Base-by-base conservation (phyloP, 2,329 filamentous ascomycete species). In the Botryosphaeria dothidea region DNA sequence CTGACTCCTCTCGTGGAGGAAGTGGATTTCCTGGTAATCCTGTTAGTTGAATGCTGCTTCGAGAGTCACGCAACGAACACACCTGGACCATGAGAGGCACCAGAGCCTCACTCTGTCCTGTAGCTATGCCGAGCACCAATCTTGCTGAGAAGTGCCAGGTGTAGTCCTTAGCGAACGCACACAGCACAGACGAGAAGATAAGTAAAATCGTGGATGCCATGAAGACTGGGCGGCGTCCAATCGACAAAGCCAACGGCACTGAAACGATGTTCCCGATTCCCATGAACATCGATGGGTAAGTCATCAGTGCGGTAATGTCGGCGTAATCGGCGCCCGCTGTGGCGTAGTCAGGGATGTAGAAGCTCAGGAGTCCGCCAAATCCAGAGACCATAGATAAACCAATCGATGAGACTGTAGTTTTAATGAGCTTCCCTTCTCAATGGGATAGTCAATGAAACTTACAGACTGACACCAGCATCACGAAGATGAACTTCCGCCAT, bases 1-100 rank as follows among this genome's bases (percentile, higher is more conserved):
- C 6, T 71, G 79, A 45, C 77, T 78, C 4, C 80, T 71, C 68
- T 82, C 80, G 69, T 82, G 80, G 0, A 82, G 68, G 65, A 82
- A 83, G 67, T 80, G 80, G 11, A 81, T 62, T n/a, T 62, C 58
- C 58, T 62, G 21, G 21, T 25, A 5, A 8, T 73, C 62, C 80
- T 77, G 68, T 80, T 71, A 23, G 69, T 9, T n/a, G n/a, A 45
- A 3, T 4, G 9, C 4, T 8, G 11, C 2, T 29, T 3, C 11
- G n/a, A 11, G 11, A 41, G 17, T 25, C 2, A n/a, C 7, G n/a
- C 2, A 15, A 17, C 0, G 15, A 67, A 34, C 66, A 65, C 56
- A 69, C 69, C 65, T 71, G 68, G 13, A 72, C 71, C 68, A 81
- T 80, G 74, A 81, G 74, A 0, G 79, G 79, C 2, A 79, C 75